Base-by-base conservation (phyloP, 2,329 filamentous ascomycete genomes). In the Lecanicillium sp. region DNA sequence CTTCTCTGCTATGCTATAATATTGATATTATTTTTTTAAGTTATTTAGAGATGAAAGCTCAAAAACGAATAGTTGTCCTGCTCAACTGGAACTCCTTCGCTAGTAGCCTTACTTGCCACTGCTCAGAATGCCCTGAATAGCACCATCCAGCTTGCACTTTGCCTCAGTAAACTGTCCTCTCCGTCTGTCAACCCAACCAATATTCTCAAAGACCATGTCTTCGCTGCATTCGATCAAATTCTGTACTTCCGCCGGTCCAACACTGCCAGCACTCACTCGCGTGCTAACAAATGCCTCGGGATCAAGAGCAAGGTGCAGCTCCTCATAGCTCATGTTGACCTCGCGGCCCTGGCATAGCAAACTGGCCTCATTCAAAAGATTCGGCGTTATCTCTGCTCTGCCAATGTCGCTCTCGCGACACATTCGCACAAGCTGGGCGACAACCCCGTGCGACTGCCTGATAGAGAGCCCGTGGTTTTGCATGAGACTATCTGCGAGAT, bases 391-490 rank as follows among this genome's bases (percentile, higher is more conserved):
- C n/a, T 42, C 29, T 8, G 20, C 29, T 19, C 19, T 33, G 27
- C 22, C 13, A 6, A 42, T 14, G 11, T 35, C 40, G 4, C 25
- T 31, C 8, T 42, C 40, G 13, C 35, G 35, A 12, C 35, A 42
- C 25, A 27, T 33, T n/a, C 40, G 40, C 14, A 44, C 42, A 4
- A 44, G 29, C 11, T 32, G 42, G 4, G 36, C 40, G 5, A 44
- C 42, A 8, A 35, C 37, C 11, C 37, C 39, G 33, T 44, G 40
- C 9, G 42, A 39, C n/a, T 44, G 37, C 7, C 42, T 39, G 12
- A 44, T 42, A 5, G 32, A 39, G 1, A 44, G 39, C 2, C 42
- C 39, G 13, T 34, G 33, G n/a, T 32, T 38, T 15, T 38, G 35
- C 33, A 44, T 41, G 16, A 44, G 29, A 6, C 27, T 20, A 20